Base-by-base conservation (phyloP, 1,284 basidiomycete species). In the Ceraceosorus guamensis region DNA sequence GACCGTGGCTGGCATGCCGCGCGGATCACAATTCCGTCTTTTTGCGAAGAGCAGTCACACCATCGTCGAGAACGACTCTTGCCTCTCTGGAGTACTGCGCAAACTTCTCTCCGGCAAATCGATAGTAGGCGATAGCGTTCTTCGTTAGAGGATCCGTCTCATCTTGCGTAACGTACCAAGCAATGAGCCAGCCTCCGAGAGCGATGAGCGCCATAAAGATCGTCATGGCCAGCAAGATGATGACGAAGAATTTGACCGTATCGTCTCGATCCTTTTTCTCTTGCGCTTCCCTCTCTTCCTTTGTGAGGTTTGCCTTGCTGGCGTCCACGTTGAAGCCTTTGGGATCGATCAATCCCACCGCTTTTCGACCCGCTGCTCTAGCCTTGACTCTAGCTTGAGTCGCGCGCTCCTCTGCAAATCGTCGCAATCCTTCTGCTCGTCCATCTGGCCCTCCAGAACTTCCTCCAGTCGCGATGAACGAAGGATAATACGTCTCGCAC, bases 401-500 rank as follows among this genome's bases (percentile, higher is more conserved):
- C 24, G 24, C 35, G 2, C 68, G 55, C 1, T 43, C 13, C 24
- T 57, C 59, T 30, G 50, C 56, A 65, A 70, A 75, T 5, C 54
- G 55, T 32, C 63, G 59, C 37, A 68, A 54, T 11, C 57, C 60
- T 0, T 34, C 49, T 3, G 59, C 41, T 74, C 73, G 10, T 46
- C 11, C 24, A 45, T 11, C 3, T 57, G 57, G 34, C 56, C 59
- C 13, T 49, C 60, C 3, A 48, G 24, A 24, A 3, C 24, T 35
- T 0, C 53, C 58, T 0, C 61, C 52, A 24, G 59, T 57, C 24
- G 24, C 24, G 34, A 76, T 52, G 39, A 63, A 76, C 10, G 64
- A 63, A 1, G 74, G 74, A 49, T 72, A 76, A 57, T 65, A 67
- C 16, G 61, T 61, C 50, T 76, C 74, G 48, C 65, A 67, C 74